Base-by-base conservation (phyloP, 2,329 filamentous ascomycete genomes). In the Raffaelea albimanens region DNA sequence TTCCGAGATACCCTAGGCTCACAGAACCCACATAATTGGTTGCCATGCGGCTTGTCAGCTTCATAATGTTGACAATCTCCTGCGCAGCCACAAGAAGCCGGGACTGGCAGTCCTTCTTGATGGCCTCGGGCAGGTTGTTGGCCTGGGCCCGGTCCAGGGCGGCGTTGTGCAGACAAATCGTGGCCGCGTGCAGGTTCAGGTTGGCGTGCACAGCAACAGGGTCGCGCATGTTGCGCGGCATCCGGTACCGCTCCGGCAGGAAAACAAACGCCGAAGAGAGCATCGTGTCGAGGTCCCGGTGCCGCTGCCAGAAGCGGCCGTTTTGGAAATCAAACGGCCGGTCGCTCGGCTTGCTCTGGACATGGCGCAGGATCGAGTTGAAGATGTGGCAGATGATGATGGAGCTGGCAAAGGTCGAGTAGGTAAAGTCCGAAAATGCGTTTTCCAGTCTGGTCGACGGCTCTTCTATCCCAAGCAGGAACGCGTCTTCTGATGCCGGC, bases 91-190 rank as follows among this genome's bases (percentile, higher is more conserved):
- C 83, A 43, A 85, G 76, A 54, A 89, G 82, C 45, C 89, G 76
- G 23, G 80, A 72, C 55, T 87, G 80, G 58, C 86, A 90, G 48
- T 83, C 77, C 14, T 80, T 76, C 48, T 81, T 80, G 23, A 93
- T 74, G 25, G 74, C 71, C 1, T 74, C 68, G 0, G 82, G 74
- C 46, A 94, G 66, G 2, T 76, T 73, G 59, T 90, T 74, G 57
- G 82, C 83, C 47, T 89, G 83, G 1, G 84, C 84, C 59, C 86
- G 90, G 64, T 90, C 87, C 9, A 93, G 82, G 2, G 90, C 89
- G 1, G 87, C 86, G 63, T 94, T 87, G 59, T 96, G 90, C 5
- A 96, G 71, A 61, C 87, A 94, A 46, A 96, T 95, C 9, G 85
- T 78, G 1, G 87, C 84, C 1, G 89, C 88, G 58, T 96, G 90